A percentile compares a stretch with the other conserved stretches of the same genome.
Evolutionary conservation across 441 rosid species (phyloP).

Genomic region (Omphalea diandra): DNA sequence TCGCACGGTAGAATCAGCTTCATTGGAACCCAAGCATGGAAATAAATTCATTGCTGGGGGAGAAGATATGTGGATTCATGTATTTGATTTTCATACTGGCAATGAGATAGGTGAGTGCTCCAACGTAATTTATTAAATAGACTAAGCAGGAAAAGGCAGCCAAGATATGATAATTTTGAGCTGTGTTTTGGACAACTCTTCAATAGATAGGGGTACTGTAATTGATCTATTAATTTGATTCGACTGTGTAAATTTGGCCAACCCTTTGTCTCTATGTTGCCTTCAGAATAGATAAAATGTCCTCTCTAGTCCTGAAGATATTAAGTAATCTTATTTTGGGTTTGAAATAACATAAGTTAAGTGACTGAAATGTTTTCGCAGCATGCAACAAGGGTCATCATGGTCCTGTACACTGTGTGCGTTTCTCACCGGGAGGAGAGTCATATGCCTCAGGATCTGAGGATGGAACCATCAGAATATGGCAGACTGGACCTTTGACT

Average conservation of each 20-base stretch:
- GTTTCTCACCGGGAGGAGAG: constrained; percentile 93
- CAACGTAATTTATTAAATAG: constrained; percentile 27
- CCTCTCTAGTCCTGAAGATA: background rate
- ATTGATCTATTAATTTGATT: background rate
- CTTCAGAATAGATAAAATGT: background rate
- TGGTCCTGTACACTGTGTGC: constrained; percentile 91
- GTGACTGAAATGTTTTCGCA: constrained; percentile 40
- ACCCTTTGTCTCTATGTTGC: background rate
- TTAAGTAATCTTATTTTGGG: background rate
- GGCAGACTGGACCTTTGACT: constrained; percentile 66
- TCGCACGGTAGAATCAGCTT: constrained; percentile 82
- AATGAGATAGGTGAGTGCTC: constrained; percentile 67
- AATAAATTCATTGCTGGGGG: constrained; percentile 87
- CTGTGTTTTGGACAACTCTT: background rate
- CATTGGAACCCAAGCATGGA: constrained; percentile 82
- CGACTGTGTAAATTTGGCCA: background rate
- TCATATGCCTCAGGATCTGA: constrained; percentile 97
- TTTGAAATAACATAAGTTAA: background rate
- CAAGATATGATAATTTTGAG: background rate
- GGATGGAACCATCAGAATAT: constrained; percentile 95
- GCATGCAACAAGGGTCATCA: constrained; percentile 99
- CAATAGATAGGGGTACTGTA: background rate
- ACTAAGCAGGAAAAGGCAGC: background rate
- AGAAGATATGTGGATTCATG: constrained; percentile 61
- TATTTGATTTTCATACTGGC: constrained; percentile 86